Percentiles rank a stretch among this genome's conserved stretches.
Conservation (phyloP, 345 rosid genomes). For the Carallia brachiata region DNA sequence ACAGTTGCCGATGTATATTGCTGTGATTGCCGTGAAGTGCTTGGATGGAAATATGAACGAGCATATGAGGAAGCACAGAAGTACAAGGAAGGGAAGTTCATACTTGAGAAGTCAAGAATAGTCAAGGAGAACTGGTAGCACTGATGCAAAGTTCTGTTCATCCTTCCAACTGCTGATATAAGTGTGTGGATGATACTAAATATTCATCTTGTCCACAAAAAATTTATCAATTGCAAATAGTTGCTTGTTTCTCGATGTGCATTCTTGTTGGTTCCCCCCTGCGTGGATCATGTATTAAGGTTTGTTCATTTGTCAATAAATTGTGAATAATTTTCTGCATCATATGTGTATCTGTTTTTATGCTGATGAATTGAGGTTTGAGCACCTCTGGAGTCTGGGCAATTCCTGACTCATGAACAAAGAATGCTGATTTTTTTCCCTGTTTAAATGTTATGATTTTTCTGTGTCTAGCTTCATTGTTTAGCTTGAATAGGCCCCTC, state of each 20-base stretch:
- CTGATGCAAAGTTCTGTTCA: constrained; percentile 1
- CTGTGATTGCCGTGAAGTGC: constrained; percentile 61
- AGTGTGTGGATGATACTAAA: constrained; percentile 13
- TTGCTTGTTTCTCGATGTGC: constrained; percentile 1
- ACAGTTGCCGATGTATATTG: constrained; percentile 77
- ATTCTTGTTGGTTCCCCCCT: constrained; percentile 17
- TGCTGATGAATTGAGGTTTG: not conserved
- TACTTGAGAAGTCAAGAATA: constrained; percentile 76
- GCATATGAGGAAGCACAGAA: constrained; percentile 67
- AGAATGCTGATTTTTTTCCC: not conserved
- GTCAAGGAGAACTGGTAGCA: constrained; percentile 76
- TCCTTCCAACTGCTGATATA: constrained; percentile 25
- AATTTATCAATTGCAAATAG: constrained; percentile 22
- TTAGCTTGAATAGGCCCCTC: too few relatives aligned
- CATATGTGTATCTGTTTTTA: not conserved
- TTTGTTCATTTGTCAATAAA: constrained; percentile 25
- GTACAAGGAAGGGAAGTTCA: constrained; percentile 91
- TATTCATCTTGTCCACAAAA: constrained; percentile 27
- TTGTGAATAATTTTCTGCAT: constrained; percentile 22
- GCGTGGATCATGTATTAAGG: constrained; percentile 23
- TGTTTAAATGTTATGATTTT: not conserved
- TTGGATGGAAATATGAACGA: constrained; percentile 89
- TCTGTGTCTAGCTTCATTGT: not conserved
- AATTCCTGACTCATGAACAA: not conserved
- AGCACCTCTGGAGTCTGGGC: constrained; percentile 2